Percentiles rank a stretch among this genome's conserved stretches.
phyloP scores from a whole-genome alignment of 768 basidiomycete genomes.

The Termitomyces titanicus region DNA sequence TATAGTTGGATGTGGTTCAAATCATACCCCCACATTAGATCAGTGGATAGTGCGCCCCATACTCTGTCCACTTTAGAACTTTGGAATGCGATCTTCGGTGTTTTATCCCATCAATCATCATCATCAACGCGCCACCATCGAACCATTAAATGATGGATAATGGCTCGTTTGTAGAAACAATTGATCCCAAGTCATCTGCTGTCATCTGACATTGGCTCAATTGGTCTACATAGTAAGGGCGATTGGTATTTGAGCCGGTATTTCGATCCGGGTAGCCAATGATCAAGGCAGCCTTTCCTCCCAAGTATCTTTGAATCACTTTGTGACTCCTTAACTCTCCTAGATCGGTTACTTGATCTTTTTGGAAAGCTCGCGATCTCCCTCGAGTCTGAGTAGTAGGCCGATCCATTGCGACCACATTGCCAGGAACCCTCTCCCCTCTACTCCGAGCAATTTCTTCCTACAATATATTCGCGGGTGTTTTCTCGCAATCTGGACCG shows the following conservation, averaged over 20 bases:
- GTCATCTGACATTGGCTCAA: constrained; percentile 10
- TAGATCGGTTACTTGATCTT: constrained; percentile 9
- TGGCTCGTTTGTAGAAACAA: constrained; percentile 1
- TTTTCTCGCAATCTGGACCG: too few species aligned
- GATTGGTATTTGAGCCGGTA: constrained; percentile 7
- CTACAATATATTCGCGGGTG: constrained; percentile 7
- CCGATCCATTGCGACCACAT: constrained; percentile 2
- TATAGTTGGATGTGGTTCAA: too few species aligned
- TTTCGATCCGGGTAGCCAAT: constrained; percentile 4
- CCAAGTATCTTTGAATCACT: neutral
- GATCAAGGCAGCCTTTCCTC: constrained; percentile 5
- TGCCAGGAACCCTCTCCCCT: neutral
- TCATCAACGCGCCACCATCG: constrained; percentile 10
- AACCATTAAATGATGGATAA: neutral
- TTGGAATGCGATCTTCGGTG: constrained; percentile 1
- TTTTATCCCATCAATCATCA: constrained; percentile 3
- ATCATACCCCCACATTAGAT: too few species aligned
- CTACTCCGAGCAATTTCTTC: constrained; percentile 12
- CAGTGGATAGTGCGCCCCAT: too few species aligned
- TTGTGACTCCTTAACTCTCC: neutral
- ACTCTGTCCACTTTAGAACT: neutral
- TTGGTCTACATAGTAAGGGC: neutral
- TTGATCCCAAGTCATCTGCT: neutral
- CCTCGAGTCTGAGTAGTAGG: constrained; percentile 1
- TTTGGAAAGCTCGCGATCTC: constrained; percentile 1